Conservation (phyloP, 352 stramenopile species). For the Phytophthora europaea region DNA sequence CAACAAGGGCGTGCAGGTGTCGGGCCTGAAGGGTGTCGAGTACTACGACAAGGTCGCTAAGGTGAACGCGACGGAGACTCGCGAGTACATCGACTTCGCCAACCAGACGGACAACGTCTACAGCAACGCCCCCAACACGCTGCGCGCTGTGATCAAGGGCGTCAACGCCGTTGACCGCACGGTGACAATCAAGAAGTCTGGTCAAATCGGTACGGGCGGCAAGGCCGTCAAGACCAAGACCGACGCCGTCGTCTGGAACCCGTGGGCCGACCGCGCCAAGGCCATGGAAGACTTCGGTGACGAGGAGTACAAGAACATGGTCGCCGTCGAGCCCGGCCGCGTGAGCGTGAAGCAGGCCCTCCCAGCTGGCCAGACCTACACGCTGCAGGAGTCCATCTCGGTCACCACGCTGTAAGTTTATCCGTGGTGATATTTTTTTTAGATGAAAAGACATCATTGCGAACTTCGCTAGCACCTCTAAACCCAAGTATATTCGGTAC, state of each 20-base stretch:
- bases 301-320: conserved; percentile 95
- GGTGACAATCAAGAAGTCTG: conserved; percentile 70
- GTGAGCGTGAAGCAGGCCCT: conserved; percentile 61
- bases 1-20: conserved; percentile 63
- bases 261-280: conserved; percentile 92
- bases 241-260: conserved; percentile 95
- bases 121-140: conserved; percentile 60
- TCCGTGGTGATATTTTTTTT: conserved; percentile 8
- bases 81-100: conserved; percentile 67
- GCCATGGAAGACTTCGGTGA: conserved; percentile 94
- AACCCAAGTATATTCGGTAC: neutral
- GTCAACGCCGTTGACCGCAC: conserved; percentile 50
- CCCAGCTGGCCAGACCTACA: conserved; percentile 57
- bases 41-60: conserved; percentile 91
- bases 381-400: conserved; percentile 38
- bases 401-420: conserved; percentile 20
- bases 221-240: conserved; percentile 43
- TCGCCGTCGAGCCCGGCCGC: conserved; percentile 95
- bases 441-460: conserved; percentile 16
- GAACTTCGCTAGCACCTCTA: neutral
- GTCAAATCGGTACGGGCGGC: conserved; percentile 45
- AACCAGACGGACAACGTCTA: conserved; percentile 92
- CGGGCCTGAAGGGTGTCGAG: conserved; percentile 85
- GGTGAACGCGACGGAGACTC: conserved; percentile 62
- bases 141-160: conserved; percentile 63